Percentiles rank a stretch among this genome's conserved stretches.
These are phyloP conservation scores for Dioscorea zingiberensis DNA, from an alignment of 106 monocot species.

Conservation along the genomic window DNA sequence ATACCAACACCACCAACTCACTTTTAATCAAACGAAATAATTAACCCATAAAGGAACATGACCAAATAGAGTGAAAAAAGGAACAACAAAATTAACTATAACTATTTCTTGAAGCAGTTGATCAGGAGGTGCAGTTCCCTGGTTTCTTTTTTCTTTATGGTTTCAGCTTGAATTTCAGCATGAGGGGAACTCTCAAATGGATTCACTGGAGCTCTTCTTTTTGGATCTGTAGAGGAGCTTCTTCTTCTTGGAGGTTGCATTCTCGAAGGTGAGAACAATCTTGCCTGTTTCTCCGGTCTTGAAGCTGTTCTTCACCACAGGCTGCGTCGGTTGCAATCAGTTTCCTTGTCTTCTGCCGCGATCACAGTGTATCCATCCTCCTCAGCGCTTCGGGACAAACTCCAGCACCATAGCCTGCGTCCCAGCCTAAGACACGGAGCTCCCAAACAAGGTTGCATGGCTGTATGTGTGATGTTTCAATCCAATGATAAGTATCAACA, in stretches of 20 bases:
- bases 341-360: slow-evolving; percentile 58
- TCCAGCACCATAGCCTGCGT: slow-evolving; percentile 56
- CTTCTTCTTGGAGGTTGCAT: slow-evolving; percentile 84
- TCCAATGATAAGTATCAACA: no score
- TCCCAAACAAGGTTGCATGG: slow-evolving; percentile 41
- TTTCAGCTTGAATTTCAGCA: slow-evolving; percentile 4
- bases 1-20: slow-evolving; percentile 29
- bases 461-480: slow-evolving; percentile 9
- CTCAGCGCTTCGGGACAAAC: slow-evolving; percentile 55
- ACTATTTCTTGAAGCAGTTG: neutral
- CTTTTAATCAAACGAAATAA: slow-evolving; percentile 19
- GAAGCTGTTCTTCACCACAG: slow-evolving; percentile 63
- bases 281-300: slow-evolving; percentile 85
- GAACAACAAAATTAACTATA: neutral
- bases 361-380: slow-evolving; percentile 70
- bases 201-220: slow-evolving; percentile 43
- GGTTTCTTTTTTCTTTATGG: neutral
- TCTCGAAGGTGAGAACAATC: slow-evolving; percentile 68
- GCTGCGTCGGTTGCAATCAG: slow-evolving; percentile 39
- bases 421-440: slow-evolving; percentile 55
- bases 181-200: slow-evolving; percentile 7
- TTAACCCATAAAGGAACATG: slow-evolving; percentile 11
- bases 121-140: neutral
- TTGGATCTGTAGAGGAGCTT: slow-evolving; percentile 88
- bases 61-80: slow-evolving; percentile 11